Evolutionary conservation across 2,329 filamentous ascomycete species (phyloP).

Genomic region (Microdochium nivale): DNA sequence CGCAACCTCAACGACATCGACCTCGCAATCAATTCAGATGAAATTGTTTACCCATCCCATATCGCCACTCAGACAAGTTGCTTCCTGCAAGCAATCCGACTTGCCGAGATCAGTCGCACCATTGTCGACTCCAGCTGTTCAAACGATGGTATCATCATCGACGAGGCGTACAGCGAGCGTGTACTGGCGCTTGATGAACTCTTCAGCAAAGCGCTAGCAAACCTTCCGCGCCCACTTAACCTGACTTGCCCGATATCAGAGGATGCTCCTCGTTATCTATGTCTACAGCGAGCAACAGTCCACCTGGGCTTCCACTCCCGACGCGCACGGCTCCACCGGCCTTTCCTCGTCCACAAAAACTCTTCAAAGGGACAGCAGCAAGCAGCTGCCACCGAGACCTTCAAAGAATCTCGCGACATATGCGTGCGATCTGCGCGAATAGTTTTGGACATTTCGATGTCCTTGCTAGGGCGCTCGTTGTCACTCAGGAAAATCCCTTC

Average conservation of each 20-base stretch:
- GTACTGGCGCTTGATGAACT: conserved; percentile 23
- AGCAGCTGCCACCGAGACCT: conserved; percentile 3
- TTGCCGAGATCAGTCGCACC: conserved; percentile 26
- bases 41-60: conserved; percentile 18
- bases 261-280: conserved; percentile 5
- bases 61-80: conserved; percentile 26
- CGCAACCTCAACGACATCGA: conserved; percentile 29
- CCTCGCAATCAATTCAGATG: conserved; percentile 17
- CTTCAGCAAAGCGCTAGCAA: conserved; percentile 9
- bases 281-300: conserved; percentile 12
- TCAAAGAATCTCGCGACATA: conserved; percentile 8
- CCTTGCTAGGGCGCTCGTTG: conserved; percentile 7
- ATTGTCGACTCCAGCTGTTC: conserved; percentile 21
- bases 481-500: background rate
- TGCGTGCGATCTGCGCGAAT: conserved; percentile 15
- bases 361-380: background rate
- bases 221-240: conserved; percentile 10
- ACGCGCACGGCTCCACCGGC: conserved; percentile 15
- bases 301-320: conserved; percentile 13
- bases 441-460: conserved; percentile 10
- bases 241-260: conserved; percentile 6
- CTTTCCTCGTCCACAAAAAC: conserved; percentile 13
- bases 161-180: conserved; percentile 20
- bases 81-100: conserved; percentile 26
- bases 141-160: conserved; percentile 7